phyloP scores from a whole-genome alignment of 2,329 filamentous ascomycete genomes.

The Scedosporium aurantiacum region DNA sequence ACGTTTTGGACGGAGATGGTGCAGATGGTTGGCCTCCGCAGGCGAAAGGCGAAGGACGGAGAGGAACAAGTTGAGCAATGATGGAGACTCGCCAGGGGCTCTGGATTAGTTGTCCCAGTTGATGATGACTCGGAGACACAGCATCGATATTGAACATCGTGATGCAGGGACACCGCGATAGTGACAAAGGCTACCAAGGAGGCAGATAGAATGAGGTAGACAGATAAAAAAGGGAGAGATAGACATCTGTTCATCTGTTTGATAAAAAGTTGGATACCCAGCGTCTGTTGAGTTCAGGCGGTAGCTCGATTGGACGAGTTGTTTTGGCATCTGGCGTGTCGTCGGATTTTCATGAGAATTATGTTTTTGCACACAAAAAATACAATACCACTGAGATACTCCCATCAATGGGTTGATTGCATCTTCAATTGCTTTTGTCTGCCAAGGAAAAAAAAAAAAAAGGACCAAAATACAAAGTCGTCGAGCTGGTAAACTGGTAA shows the following conservation, averaged over 20 bases:
- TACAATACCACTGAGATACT: not conserved
- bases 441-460: not conserved
- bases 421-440: not conserved
- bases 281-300: not conserved
- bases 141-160: too few species aligned
- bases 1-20: conserved; percentile 45
- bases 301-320: not conserved
- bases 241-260: too few species aligned
- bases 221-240: not conserved
- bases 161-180: too few species aligned
- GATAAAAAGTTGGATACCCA: not conserved
- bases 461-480: too few species aligned
- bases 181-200: too few species aligned
- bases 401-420: not conserved
- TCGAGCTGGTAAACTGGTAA: too few species aligned
- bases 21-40: conserved; percentile 30
- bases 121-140: not conserved
- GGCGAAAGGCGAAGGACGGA: conserved; percentile 14
- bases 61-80: conserved; percentile 13
- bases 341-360: not conserved
- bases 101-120: not conserved
- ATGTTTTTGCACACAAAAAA: not conserved
- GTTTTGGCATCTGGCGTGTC: not conserved
- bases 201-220: too few species aligned
- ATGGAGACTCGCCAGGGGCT: not conserved